A percentile compares a stretch with the other conserved stretches of the same genome.
Conservation (phyloP, 768 basidiomycete genomes). For the Russula sp. region DNA sequence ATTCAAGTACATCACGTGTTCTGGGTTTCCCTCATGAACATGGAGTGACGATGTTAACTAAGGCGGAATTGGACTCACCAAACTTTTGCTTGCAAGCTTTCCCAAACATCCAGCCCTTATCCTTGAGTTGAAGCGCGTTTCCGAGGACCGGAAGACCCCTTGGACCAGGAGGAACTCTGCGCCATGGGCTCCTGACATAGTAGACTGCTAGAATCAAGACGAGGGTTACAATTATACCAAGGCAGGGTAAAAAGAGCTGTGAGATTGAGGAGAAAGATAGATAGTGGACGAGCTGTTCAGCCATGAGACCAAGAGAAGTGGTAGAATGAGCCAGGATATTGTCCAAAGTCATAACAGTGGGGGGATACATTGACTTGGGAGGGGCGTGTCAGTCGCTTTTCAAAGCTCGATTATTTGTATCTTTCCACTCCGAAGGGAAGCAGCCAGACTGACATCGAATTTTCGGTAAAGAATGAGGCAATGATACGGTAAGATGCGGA, state of each 20-base stretch:
- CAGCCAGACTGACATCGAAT: too few species aligned
- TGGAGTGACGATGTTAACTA: neutral
- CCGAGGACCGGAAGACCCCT: constrained; percentile 1
- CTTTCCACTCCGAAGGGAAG: too few species aligned
- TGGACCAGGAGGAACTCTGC: constrained; percentile 1
- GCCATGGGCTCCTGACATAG: constrained; percentile 2
- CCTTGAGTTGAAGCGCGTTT: neutral
- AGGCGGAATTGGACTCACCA: neutral
- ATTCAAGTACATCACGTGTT: constrained; percentile 3
- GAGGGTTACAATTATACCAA: neutral
- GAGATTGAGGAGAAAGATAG: neutral
- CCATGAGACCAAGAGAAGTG: neutral
- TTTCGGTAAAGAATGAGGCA: too few species aligned
- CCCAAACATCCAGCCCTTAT: neutral
- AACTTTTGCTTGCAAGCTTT: neutral
- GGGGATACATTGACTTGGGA: too few species aligned
- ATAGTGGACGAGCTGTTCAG: too few species aligned
- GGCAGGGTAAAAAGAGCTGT: neutral
- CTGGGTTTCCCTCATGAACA: neutral
- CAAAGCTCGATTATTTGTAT: too few species aligned
- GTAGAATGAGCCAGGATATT: neutral
- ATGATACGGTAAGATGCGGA: too few species aligned
- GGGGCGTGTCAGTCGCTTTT: too few species aligned
- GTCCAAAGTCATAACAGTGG: too few species aligned
- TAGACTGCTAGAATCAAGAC: neutral